Percentiles rank a stretch among this genome's conserved stretches.
These are phyloP conservation scores for Sporothrix brasiliensis DNA, from an alignment of 2,329 filamentous ascomycete genomes.

Conservation along the genomic window DNA sequence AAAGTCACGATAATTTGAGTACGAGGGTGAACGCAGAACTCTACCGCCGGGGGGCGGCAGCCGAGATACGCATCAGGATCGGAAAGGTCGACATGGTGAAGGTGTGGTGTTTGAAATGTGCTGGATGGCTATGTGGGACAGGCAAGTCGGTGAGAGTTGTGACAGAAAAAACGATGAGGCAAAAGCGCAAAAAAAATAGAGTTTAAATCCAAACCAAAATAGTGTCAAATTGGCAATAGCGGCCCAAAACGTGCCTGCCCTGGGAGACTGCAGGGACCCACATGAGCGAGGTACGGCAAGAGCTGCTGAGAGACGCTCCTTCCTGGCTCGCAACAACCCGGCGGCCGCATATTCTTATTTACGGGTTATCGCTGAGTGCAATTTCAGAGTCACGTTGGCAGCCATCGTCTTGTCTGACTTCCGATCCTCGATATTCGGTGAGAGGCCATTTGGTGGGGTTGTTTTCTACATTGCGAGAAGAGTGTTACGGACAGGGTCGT, in stretches of 20 bases:
- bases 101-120: neutral
- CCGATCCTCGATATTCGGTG: neutral
- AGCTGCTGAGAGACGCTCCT: neutral
- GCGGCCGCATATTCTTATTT: neutral
- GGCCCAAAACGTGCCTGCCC: slow-evolving; percentile 18
- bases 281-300: slow-evolving; percentile 6
- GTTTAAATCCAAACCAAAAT: slow-evolving; percentile 24
- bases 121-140: neutral
- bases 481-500: too few relatives aligned
- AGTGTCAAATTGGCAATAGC: slow-evolving; percentile 11
- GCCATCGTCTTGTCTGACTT: neutral
- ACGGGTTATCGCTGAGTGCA: neutral
- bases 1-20: neutral
- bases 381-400: too few relatives aligned
- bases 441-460: neutral
- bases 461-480: too few relatives aligned
- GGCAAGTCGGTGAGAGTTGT: slow-evolving; percentile 25
- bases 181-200: slow-evolving; percentile 18
- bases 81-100: slow-evolving; percentile 12
- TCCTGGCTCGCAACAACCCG: neutral
- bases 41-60: slow-evolving; percentile 24
- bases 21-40: neutral
- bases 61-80: slow-evolving; percentile 13
- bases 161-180: neutral
- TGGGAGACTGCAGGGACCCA: slow-evolving; percentile 16